These are phyloP conservation scores for Dioscorea dumetorum DNA, from an alignment of 106 monocot species.

Conservation along the genomic window DNA sequence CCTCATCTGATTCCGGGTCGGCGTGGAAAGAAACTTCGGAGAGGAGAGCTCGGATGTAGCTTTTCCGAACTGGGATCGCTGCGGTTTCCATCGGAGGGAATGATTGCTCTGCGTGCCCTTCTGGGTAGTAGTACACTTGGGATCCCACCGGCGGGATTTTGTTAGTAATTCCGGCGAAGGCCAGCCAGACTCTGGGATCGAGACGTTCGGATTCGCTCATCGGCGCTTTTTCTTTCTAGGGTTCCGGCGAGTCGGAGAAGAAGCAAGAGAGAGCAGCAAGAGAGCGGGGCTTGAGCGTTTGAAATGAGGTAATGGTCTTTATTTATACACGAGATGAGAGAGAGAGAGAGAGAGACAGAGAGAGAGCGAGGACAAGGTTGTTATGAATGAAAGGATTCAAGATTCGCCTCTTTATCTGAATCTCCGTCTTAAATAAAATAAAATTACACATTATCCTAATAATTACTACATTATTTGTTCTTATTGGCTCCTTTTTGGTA, in stretches of 20 bases:
- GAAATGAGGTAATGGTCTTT: no score
- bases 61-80: not conserved
- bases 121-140: constrained; percentile 46
- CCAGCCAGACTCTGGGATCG: constrained; percentile 24
- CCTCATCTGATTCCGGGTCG: constrained; percentile 31
- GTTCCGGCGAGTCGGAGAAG: not conserved
- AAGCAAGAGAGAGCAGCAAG: not conserved
- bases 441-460: no score
- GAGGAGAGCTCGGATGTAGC: constrained; percentile 17
- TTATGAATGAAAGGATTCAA: no score
- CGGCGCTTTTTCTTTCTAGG: not conserved
- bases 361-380: no score
- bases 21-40: constrained; percentile 28
- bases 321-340: no score
- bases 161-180: constrained; percentile 25
- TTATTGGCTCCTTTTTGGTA: no score
- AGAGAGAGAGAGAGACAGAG: no score
- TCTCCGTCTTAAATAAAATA: no score
- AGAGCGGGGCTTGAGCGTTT: not conserved
- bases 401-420: no score
- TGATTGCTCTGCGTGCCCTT: constrained; percentile 49
- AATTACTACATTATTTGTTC: no score
- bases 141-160: constrained; percentile 31
- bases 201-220: not conserved
- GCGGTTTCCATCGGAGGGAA: constrained; percentile 7